Evolutionary conservation across 257 asterid genomes (phyloP), one percentile per base, ranked within the genome.

Genomic region (Nicotiana noctiflora): DNA sequence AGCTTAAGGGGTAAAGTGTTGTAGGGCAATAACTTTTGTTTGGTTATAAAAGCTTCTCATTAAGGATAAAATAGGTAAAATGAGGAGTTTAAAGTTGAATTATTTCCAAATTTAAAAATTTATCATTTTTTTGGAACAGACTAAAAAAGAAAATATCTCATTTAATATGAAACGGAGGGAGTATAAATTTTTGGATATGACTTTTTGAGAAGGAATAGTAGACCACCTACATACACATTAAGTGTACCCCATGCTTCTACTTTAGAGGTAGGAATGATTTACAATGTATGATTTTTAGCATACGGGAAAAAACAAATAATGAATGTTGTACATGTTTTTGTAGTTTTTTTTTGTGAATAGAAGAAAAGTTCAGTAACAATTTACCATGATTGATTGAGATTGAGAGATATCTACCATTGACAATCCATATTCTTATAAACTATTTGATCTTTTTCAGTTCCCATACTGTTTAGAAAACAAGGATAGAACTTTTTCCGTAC

Each of bases 241-340:
- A 87, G 86, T 75, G 86, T 89, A 62, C 95, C 98, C 31, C 98
- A 92, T 89, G 91, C 98, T 80, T 95, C 98, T 25, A 95, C 98
- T 0, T 85, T 95, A 66, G 98, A 95, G 82, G 98, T 95, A 79
- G 98, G 98, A 78, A 92, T 93, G 98, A 94, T 92, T n/a, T 93
- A 92, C 82, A 86, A 90, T 86, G 83, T 94, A 79, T 94, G 93
- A 92, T 32, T 57, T 66, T 86, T 66, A 51, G 61, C 12, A 79
- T 79, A 49, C 44, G 64, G 76, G 78, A 21, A 19, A 18, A 79
- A 49, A 76, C 63, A 59, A 21, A 51, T 57, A 56, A 72, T 72
- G 70, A 64, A 46, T 64, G 55, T 3, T 82, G 68, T 82, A 77
- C 72, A 80, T 80, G 77, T 80, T 67, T 52, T 52, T 66, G 59